Conservation (phyloP, 2,329 filamentous ascomycete genomes). For the Sclerotinia sclerotiorum region DNA sequence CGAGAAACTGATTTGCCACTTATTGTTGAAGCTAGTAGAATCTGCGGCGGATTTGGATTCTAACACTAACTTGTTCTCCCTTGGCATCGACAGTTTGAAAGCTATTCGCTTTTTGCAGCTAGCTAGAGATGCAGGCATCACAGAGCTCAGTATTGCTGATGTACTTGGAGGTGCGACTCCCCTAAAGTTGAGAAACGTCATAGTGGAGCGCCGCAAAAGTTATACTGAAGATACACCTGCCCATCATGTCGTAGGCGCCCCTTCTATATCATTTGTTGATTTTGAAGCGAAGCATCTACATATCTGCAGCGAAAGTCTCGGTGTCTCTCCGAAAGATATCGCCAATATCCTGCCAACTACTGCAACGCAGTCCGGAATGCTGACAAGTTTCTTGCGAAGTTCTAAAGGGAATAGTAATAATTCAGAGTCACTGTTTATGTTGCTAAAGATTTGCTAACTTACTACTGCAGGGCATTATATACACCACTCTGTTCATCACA, state of each 20-base stretch:
- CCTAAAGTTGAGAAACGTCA: neutral
- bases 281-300: neutral
- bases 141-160: conserved; percentile 13
- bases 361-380: conserved; percentile 19
- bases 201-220: conserved; percentile 5
- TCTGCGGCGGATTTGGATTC: neutral
- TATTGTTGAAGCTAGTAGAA: neutral
- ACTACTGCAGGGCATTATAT: neutral
- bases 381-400: conserved; percentile 10
- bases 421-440: no score
- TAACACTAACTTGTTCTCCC: neutral
- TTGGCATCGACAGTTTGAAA: conserved; percentile 12
- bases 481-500: conserved; percentile 14
- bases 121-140: conserved; percentile 9
- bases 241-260: neutral
- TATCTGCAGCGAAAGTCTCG: neutral
- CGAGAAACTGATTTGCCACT: neutral
- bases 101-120: conserved; percentile 15
- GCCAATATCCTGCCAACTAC: conserved; percentile 10
- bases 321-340: neutral
- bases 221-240: neutral
- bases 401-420: neutral
- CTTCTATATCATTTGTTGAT: neutral
- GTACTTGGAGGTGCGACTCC: conserved; percentile 11
- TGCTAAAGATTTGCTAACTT: no score